phyloP scores from a whole-genome alignment of 768 basidiomycete genomes.

The Omphalotus guepiniiformis region DNA sequence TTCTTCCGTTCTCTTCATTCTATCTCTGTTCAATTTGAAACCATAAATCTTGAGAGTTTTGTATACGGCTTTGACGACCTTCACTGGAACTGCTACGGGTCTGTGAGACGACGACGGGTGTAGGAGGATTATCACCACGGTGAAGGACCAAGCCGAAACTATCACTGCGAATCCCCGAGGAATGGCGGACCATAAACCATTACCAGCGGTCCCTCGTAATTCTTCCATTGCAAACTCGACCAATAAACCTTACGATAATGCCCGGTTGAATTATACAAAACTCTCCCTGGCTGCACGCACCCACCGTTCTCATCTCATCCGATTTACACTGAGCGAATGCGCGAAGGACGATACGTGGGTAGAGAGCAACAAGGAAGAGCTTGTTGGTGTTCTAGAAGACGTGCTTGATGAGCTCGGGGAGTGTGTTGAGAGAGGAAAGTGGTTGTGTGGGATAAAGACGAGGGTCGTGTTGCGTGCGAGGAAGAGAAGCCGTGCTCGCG shows the following conservation, averaged over 20 bases:
- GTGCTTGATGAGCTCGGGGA: conserved; percentile 43
- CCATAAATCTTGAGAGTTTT: too few relatives aligned
- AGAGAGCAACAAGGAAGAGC: conserved; percentile 31
- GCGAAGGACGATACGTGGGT: conserved; percentile 23
- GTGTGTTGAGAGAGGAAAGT: conserved; percentile 35
- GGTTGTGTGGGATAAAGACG: conserved; percentile 43
- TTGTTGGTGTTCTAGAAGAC: conserved; percentile 42
- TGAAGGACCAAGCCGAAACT: not conserved
- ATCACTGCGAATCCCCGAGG: too few relatives aligned
- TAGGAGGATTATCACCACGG: too few relatives aligned
- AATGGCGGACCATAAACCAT: conserved; percentile 6
- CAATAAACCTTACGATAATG: not conserved
- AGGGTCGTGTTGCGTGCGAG: conserved; percentile 21
- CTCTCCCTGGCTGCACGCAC: conserved; percentile 36
- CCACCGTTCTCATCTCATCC: conserved; percentile 39
- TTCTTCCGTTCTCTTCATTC: too few relatives aligned
- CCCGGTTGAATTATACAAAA: conserved; percentile 19
- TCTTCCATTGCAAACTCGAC: not conserved
- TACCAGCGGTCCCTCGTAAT: conserved; percentile 1
- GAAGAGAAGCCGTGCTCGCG: conserved; percentile 12
- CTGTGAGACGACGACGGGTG: too few relatives aligned
- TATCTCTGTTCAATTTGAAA: too few relatives aligned
- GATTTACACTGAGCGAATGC: conserved; percentile 36
- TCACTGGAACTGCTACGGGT: too few relatives aligned
- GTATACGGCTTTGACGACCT: too few relatives aligned